These are phyloP conservation scores for Solanum commersonii DNA, from an alignment of 257 asterid genomes.

Conservation along the genomic window DNA sequence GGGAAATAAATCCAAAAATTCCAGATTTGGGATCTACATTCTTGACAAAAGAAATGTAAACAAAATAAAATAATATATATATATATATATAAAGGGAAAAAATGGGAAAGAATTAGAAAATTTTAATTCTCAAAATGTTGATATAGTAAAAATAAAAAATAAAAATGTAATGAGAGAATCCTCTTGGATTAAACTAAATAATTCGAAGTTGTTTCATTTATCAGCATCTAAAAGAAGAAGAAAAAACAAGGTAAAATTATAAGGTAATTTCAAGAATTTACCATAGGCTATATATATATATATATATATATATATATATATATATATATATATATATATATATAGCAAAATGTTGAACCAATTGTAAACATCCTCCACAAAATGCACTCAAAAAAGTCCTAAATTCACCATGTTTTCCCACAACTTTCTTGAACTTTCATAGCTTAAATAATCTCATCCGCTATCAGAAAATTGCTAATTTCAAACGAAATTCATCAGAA, in stretches of 20 bases:
- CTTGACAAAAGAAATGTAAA: neutral
- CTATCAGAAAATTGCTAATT: neutral
- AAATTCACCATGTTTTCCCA: conserved; percentile 53
- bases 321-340: too few species aligned
- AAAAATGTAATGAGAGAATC: neutral
- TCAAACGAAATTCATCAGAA: neutral
- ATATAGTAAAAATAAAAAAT: neutral
- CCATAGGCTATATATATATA: too few species aligned
- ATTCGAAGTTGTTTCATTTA: neutral
- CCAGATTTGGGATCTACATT: neutral
- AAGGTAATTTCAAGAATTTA: neutral
- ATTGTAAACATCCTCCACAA: neutral
- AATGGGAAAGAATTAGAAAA: neutral
- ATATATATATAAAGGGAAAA: neutral
- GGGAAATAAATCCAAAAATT: neutral
- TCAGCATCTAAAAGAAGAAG: neutral
- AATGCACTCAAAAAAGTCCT: conserved; percentile 16
- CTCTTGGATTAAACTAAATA: neutral
- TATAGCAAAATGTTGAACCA: neutral
- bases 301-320: too few species aligned
- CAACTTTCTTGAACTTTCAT: conserved; percentile 38
- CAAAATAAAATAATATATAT: neutral
- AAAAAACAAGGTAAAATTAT: neutral
- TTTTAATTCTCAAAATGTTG: neutral
- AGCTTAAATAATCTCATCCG: neutral